Percentiles rank a stretch among this genome's conserved stretches.
Evolutionary conservation across 2,329 filamentous ascomycete species (phyloP).

Genomic region (Mollisiaceae sp.): DNA sequence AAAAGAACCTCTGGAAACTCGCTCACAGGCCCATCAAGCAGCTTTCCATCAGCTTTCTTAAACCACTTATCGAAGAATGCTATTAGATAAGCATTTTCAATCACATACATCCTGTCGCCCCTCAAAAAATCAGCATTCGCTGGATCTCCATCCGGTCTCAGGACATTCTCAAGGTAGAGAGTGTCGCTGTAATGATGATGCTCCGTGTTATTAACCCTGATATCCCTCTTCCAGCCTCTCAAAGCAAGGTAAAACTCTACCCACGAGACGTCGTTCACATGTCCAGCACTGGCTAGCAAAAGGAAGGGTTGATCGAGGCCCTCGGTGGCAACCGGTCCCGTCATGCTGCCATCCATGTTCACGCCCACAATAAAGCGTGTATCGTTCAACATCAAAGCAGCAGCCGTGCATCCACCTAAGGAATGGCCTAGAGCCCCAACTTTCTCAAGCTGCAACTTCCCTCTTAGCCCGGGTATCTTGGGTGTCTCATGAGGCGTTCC

Average conservation of each 20-base stretch:
- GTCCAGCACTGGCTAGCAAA: conserved; percentile 37
- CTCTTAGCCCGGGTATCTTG: conserved; percentile 21
- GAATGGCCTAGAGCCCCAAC: conserved; percentile 31
- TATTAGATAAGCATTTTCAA: conserved; percentile 34
- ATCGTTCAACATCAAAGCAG: conserved; percentile 40
- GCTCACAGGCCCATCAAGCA: conserved; percentile 12
- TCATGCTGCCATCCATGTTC: conserved; percentile 46
- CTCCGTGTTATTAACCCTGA: conserved; percentile 21
- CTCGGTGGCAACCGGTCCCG: conserved; percentile 33
- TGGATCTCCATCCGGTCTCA: conserved; percentile 16
- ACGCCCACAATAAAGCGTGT: conserved; percentile 42
- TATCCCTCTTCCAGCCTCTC: conserved; percentile 33
- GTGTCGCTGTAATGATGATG: conserved; percentile 35
- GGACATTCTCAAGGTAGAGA: conserved; percentile 24
- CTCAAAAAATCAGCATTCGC: conserved; percentile 28
- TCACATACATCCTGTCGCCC: conserved; percentile 31
- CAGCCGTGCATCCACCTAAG: conserved; percentile 43
- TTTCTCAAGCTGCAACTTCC: conserved; percentile 9
- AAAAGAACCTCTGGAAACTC: conserved; percentile 16
- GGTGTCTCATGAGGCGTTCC: conserved; percentile 11
- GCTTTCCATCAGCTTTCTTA: conserved; percentile 12
- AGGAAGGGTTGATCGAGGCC: conserved; percentile 42
- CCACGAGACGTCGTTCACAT: conserved; percentile 37
- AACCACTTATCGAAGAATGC: conserved; percentile 35
- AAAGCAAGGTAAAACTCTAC: conserved; percentile 25